Conservation (phyloP, 805 yeast species). For the Wickerhamiella kurtzmanii region DNA sequence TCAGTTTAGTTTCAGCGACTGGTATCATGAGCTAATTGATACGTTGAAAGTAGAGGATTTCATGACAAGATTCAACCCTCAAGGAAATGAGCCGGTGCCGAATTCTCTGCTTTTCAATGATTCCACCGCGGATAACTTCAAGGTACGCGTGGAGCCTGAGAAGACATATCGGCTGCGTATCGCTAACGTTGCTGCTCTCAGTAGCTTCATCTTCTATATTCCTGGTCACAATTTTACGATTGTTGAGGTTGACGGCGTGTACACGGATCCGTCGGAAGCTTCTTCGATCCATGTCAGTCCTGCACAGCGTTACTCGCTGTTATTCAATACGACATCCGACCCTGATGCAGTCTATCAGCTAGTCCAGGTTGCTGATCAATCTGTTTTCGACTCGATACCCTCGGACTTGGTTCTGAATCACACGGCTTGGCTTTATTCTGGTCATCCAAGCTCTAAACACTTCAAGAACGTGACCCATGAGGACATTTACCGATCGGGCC, state of each 20-base stretch:
- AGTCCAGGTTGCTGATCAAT: constrained; percentile 65
- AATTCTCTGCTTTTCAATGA: constrained; percentile 67
- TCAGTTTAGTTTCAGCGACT: constrained; percentile 56
- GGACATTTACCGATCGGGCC: constrained; percentile 40
- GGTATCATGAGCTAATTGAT: constrained; percentile 63
- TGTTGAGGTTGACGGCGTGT: constrained; percentile 85
- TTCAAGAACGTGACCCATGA: constrained; percentile 35
- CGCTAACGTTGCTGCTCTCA: constrained; percentile 79
- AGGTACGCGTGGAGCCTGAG: constrained; percentile 55
- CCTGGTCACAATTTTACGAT: constrained; percentile 80
- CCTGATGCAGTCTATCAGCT: constrained; percentile 57
- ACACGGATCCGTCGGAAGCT: constrained; percentile 62
- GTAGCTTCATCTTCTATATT: constrained; percentile 75
- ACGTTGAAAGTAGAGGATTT: constrained; percentile 37
- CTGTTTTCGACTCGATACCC: constrained; percentile 70
- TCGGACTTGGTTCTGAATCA: constrained; percentile 50
- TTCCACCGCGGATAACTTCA: constrained; percentile 35
- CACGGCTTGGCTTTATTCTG: constrained; percentile 50
- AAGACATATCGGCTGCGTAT: constrained; percentile 73
- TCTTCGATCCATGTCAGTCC: constrained; percentile 63
- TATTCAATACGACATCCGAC: constrained; percentile 57
- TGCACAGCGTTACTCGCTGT: constrained; percentile 82
- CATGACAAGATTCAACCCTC: constrained; percentile 67
- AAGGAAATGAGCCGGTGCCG: constrained; percentile 98
- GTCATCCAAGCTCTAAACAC: constrained; percentile 1